phyloP scores from a whole-genome alignment of 1,284 basidiomycete genomes.

The Cutaneotrichosporon sp. region DNA sequence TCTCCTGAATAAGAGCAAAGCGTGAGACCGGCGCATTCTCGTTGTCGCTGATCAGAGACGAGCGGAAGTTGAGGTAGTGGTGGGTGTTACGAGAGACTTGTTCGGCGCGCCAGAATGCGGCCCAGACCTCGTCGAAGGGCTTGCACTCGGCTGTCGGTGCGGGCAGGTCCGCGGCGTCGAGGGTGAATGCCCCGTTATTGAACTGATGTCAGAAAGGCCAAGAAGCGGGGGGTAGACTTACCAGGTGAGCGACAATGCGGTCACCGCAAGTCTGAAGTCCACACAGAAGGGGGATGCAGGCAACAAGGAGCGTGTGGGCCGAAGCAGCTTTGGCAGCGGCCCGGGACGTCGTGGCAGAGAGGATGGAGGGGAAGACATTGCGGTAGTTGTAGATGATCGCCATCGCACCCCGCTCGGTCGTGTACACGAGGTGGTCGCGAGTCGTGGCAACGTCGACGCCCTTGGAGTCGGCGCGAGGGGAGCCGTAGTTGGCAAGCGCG shows the following conservation, averaged over 20 bases:
- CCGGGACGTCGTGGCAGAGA: not conserved
- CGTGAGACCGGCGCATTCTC: too few relatives aligned
- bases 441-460: not conserved
- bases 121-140: not conserved
- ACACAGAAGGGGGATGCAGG: not conserved
- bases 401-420: conserved; percentile 16
- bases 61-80: not conserved
- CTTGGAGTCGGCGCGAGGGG: not conserved
- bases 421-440: conserved; percentile 23
- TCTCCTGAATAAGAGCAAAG: not conserved
- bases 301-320: not conserved
- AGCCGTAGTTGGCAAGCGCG: not conserved
- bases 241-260: not conserved
- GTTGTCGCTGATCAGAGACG: too few relatives aligned
- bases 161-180: conserved; percentile 1
- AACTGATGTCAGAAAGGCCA: not conserved
- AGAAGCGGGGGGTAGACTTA: not conserved
- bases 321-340: not conserved
- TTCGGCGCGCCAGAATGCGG: too few relatives aligned
- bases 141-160: not conserved
- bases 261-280: not conserved
- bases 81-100: too few relatives aligned
- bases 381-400: conserved; percentile 28
- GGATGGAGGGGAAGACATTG: conserved; percentile 10
- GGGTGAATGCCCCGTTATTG: not conserved